Percentiles rank a stretch among this genome's conserved stretches.
phyloP scores from a whole-genome alignment of 1,284 basidiomycete species.

The Papiliotrema fonsecae region DNA sequence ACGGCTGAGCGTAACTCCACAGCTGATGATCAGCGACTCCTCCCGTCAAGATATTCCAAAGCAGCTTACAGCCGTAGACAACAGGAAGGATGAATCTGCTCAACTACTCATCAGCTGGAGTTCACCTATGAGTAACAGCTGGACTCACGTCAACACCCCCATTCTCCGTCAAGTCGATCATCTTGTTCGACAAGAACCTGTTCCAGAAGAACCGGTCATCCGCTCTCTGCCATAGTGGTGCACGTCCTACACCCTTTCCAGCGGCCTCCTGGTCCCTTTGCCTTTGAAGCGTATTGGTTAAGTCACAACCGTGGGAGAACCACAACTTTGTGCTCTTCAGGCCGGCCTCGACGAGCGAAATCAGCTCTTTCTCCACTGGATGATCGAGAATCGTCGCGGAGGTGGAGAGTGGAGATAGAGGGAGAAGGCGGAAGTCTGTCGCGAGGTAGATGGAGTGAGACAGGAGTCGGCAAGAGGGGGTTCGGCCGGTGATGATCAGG shows the following conservation, averaged over 20 bases:
- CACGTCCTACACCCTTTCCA: conserved; percentile 59
- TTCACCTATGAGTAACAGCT: not conserved
- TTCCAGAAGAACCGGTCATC: conserved; percentile 99
- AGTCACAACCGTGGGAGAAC: conserved; percentile 87
- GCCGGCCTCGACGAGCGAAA: conserved; percentile 81
- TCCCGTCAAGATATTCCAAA: not conserved
- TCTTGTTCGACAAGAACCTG: conserved; percentile 55
- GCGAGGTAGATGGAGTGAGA: conserved; percentile 83
- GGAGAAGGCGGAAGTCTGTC: conserved; percentile 87
- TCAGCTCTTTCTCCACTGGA: conserved; percentile 80
- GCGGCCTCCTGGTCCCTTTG: conserved; percentile 62
- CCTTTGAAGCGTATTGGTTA: conserved; percentile 81
- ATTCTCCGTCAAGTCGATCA: conserved; percentile 47
- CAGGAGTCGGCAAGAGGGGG: conserved; percentile 72
- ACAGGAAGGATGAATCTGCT: conserved; percentile 85
- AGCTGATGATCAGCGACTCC: conserved; percentile 53
- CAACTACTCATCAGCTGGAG: conserved; percentile 55
- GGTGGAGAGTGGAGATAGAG: conserved; percentile 63
- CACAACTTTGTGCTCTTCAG: conserved; percentile 74
- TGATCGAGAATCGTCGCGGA: conserved; percentile 59
- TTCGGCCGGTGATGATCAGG: conserved; percentile 79
- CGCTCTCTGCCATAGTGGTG: conserved; percentile 53
- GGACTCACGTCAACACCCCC: conserved; percentile 39
- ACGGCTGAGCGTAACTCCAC: conserved; percentile 77
- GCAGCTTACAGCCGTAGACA: conserved; percentile 74